A percentile compares a stretch with the other conserved stretches of the same genome.
These are phyloP conservation scores for Diaporthe batatas DNA, from an alignment of 2,329 filamentous ascomycete species.

Conservation along the genomic window DNA sequence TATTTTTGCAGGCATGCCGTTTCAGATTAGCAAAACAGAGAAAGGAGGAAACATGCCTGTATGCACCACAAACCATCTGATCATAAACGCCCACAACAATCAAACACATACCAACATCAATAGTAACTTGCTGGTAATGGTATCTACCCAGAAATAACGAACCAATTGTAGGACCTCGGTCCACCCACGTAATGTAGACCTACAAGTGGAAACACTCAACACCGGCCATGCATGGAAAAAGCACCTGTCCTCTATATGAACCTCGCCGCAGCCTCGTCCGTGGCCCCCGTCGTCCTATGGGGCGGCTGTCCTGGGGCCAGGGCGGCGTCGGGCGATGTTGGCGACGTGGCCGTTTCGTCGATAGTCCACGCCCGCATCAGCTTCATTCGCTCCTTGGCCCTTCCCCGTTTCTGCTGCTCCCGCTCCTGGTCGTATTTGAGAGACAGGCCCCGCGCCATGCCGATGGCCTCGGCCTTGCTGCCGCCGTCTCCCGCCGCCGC, in stretches of 20 bases:
- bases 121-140: conserved; percentile 6
- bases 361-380: conserved; percentile 31
- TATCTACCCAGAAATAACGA: conserved; percentile 27
- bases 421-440: conserved; percentile 44
- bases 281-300: conserved; percentile 45
- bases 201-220: background rate
- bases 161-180: background rate
- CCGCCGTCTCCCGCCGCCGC: background rate
- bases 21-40: background rate
- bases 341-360: conserved; percentile 37
- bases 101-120: background rate
- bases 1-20: background rate
- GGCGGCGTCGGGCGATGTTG: conserved; percentile 33
- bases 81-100: background rate
- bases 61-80: background rate
- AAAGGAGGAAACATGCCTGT: background rate
- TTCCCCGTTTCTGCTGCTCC: conserved; percentile 33
- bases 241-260: conserved; percentile 48
- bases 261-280: conserved; percentile 51
- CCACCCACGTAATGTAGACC: conserved; percentile 1
- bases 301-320: conserved; percentile 25
- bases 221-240: conserved; percentile 23
- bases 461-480: conserved; percentile 47
- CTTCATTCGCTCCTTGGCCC: conserved; percentile 30
- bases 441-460: conserved; percentile 51